Evolutionary conservation across 768 basidiomycete genomes (phyloP).

Genomic region (Coprinopsis sp.): DNA sequence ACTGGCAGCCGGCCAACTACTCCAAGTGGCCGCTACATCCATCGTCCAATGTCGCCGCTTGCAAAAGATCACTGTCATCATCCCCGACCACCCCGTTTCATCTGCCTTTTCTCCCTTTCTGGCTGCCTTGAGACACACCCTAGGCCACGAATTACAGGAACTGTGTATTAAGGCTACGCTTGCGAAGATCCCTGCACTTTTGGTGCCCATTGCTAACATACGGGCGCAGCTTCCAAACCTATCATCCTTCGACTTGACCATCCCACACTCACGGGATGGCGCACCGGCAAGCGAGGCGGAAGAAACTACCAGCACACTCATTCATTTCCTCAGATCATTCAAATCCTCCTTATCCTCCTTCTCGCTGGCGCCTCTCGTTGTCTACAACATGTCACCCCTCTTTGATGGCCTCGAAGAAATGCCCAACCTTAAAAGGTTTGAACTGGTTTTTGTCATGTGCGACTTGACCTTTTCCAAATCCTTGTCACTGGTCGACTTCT

Average conservation of each 20-base stretch:
- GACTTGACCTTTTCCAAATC: neutral
- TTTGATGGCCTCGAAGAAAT: neutral
- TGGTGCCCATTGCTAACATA: conserved; percentile 10
- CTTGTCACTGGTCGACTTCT: conserved; percentile 2
- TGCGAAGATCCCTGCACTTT: conserved; percentile 17
- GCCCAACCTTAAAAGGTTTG: conserved; percentile 6
- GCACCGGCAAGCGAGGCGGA: neutral
- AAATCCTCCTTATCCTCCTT: neutral
- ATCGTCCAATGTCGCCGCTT: conserved; percentile 17
- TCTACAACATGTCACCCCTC: conserved; percentile 8
- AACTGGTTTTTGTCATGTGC: conserved; percentile 2
- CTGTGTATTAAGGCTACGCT: conserved; percentile 22
- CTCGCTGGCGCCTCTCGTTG: neutral
- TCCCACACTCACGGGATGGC: conserved; percentile 11
- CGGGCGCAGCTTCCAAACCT: conserved; percentile 11
- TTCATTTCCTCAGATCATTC: neutral
- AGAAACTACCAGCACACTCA: neutral
- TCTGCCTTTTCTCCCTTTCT: conserved; percentile 18
- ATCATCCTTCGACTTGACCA: conserved; percentile 10
- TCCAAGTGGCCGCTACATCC: conserved; percentile 11
- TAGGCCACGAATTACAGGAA: conserved; percentile 17
- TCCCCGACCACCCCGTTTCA: conserved; percentile 22
- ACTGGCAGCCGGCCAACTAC: conserved; percentile 5
- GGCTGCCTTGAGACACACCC: conserved; percentile 15
- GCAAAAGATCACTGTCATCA: conserved; percentile 19